A percentile compares a stretch with the other conserved stretches of the same genome.
Conservation (phyloP, 306 rosid genomes). For the Castanea mollissima region DNA sequence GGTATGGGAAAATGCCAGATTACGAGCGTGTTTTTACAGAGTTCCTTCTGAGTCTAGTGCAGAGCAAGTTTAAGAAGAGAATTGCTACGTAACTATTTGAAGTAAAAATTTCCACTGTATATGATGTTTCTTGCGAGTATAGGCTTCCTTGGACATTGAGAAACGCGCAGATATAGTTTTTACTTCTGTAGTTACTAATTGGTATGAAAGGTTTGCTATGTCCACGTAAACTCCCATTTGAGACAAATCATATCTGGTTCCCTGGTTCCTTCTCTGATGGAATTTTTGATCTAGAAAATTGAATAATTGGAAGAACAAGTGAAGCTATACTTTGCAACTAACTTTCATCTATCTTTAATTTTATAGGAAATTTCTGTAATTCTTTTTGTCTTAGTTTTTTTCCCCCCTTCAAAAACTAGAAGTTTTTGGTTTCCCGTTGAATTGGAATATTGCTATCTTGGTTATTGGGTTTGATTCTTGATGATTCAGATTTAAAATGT, state of each 20-base stretch:
- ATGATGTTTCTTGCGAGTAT: constrained; percentile 3
- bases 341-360: neutral
- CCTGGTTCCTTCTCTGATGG: neutral
- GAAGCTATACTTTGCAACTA: neutral
- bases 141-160: constrained; percentile 18
- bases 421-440: neutral
- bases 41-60: constrained; percentile 45
- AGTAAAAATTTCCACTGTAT: constrained; percentile 15
- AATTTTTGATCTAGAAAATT: neutral
- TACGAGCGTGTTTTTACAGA: constrained; percentile 52
- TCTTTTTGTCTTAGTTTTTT: neutral
- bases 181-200: constrained; percentile 9
- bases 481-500: neutral
- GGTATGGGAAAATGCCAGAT: constrained; percentile 53
- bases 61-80: constrained; percentile 47
- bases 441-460: neutral
- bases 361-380: neutral
- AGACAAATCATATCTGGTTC: too few relatives aligned
- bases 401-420: too few relatives aligned
- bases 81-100: neutral
- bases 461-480: neutral
- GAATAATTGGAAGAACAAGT: neutral
- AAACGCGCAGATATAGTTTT: constrained; percentile 4
- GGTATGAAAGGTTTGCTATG: constrained; percentile 22
- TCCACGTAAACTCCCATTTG: too few relatives aligned